Evolutionary conservation across 2,329 filamentous ascomycete genomes (phyloP).

Genomic region (Sporothrix phasma): DNA sequence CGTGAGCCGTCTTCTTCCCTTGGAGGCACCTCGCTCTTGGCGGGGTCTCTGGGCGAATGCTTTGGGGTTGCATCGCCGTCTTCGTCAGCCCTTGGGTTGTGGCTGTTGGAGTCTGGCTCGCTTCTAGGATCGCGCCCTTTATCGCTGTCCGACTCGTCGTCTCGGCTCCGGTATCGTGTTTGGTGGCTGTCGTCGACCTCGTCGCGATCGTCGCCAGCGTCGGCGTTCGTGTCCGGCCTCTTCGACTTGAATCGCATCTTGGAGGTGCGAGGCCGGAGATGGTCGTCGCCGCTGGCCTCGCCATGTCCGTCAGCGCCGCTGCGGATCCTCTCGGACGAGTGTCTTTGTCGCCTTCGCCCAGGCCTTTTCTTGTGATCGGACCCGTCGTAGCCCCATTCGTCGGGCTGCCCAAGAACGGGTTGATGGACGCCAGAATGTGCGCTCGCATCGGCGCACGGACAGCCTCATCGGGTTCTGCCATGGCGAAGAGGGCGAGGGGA

Average conservation of each 20-base stretch:
- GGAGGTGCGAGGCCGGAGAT: background rate
- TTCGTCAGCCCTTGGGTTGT: background rate
- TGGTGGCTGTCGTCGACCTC: background rate
- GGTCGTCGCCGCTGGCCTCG: background rate
- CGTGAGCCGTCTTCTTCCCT: background rate
- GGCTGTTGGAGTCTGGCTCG: background rate
- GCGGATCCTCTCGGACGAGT: background rate
- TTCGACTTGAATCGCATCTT: background rate
- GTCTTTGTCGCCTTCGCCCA: background rate
- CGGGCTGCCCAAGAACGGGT: slow-evolving; percentile 24
- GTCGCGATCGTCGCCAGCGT: background rate
- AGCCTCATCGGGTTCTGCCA: slow-evolving; percentile 4
- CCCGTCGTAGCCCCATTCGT: background rate
- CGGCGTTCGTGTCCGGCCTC: background rate
- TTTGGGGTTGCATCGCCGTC: background rate
- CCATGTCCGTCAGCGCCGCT: background rate
- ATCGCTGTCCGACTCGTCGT: background rate
- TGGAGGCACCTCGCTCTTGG: background rate
- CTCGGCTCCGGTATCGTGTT: slow-evolving; percentile 8
- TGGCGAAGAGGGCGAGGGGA: too few species aligned
- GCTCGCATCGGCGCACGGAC: slow-evolving; percentile 29
- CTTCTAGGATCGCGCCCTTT: background rate
- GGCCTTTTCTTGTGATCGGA: slow-evolving; percentile 1
- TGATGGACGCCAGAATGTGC: slow-evolving; percentile 42
- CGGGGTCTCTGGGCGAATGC: background rate